Base-by-base conservation (phyloP, 1,284 basidiomycete species). In the Leccinum insolens region DNA sequence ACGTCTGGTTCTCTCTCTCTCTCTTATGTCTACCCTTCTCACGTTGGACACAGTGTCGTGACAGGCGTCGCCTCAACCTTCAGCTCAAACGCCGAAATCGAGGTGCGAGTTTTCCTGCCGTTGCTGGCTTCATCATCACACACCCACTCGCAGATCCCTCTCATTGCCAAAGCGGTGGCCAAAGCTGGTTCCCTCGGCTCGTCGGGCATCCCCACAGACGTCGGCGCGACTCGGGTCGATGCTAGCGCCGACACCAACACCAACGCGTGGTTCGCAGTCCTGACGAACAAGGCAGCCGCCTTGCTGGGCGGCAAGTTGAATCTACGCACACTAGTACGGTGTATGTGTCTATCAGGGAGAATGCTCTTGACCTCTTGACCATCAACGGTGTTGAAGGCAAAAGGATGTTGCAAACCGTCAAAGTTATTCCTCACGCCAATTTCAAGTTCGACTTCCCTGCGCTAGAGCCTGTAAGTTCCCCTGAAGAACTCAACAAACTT, bases 341-440 rank as follows among this genome's bases (percentile, higher is more conserved):
- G 15, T n/a, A n/a, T 28, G 28, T 28, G 28, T 28, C 7, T 28
- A 28, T 7, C 28, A 28, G 28, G 28, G 28, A 28, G 7, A 28
- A 28, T 28, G 28, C 28, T 28, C 28, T 28, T 7, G 28, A 28
- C 28, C 7, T 28, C 28, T 8, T 8, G 28, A 28, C 28, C 28
- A 28, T 28, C 28, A 28, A 28, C 28, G 97, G 97, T 55, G 89
- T 89, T 22, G 95, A 96, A 75, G 96, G 95, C 39, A 97, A 99
- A 80, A 90, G 95, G 62, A 88, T 98, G 28, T 87, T 98, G 69
- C 95, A 98, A 81, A 96, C 94, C 64, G 90, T 99, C 65, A 89
- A 95, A 67, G 94, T 99, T 71, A 91, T 95, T 52, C 96, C 97
- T 69, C 94, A 96, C 68, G 96, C 31, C 31, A 34, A 34, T 34